These are phyloP conservation scores for Raphidocelis subcapitata DNA, from an alignment of 139 green algal species.

Conservation along the genomic window DNA sequence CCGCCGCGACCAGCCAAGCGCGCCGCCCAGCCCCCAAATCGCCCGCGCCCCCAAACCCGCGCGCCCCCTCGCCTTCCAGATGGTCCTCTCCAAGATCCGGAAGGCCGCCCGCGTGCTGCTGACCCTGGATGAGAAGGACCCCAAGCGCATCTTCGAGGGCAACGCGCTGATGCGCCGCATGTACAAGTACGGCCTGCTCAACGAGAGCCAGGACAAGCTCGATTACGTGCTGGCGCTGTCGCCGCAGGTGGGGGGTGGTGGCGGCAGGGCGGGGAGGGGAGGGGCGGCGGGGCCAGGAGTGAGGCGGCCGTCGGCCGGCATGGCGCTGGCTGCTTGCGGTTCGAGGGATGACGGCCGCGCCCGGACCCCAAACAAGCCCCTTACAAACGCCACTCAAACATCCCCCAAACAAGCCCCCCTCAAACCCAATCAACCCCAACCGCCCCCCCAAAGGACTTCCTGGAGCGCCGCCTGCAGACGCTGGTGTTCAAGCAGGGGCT, in stretches of 20 bases:
- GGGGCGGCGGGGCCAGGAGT: too few species aligned
- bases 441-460: too few species aligned
- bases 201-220: slow-evolving; percentile 96
- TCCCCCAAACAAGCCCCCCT: too few species aligned
- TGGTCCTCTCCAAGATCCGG: slow-evolving; percentile 86
- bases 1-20: too few species aligned
- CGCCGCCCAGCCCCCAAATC: too few species aligned
- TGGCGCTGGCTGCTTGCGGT: too few species aligned
- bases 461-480: slow-evolving; percentile 94
- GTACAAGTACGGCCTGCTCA: slow-evolving; percentile 97
- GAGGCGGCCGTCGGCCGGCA: too few species aligned
- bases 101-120: slow-evolving; percentile 94
- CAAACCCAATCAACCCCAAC: slow-evolving; percentile 22
- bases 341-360: neutral
- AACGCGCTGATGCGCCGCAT: slow-evolving; percentile 93
- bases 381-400: too few species aligned
- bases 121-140: slow-evolving; percentile 95
- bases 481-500: slow-evolving; percentile 99
- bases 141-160: slow-evolving; percentile 97
- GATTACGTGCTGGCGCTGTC: slow-evolving; percentile 98
- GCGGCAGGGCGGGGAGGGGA: slow-evolving; percentile 86
- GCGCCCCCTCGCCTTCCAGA: slow-evolving; percentile 48
- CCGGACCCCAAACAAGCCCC: too few species aligned
- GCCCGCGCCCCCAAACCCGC: too few species aligned
- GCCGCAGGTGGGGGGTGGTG: slow-evolving; percentile 76